phyloP scores from a whole-genome alignment of 176 grass and related monocot species.

The Carex pumila region DNA sequence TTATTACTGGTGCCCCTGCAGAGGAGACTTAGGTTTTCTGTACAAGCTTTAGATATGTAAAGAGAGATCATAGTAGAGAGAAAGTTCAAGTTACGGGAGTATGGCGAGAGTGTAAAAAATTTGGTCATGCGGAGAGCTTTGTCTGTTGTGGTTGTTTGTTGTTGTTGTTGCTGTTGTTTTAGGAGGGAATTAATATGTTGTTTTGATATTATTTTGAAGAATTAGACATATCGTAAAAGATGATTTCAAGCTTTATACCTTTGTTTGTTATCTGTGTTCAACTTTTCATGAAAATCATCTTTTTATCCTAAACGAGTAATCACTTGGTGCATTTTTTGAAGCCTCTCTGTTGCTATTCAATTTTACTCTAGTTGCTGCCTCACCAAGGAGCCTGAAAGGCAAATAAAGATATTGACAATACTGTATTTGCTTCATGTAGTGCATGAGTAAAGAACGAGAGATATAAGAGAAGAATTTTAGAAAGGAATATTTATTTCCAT shows the following conservation, averaged over 20 bases:
- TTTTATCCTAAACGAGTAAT: too few relatives aligned
- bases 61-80: slow-evolving; percentile 40
- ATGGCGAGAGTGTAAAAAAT: slow-evolving; percentile 78
- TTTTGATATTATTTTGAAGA: slow-evolving; percentile 15
- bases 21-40: slow-evolving; percentile 57
- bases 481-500: too few relatives aligned
- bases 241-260: slow-evolving; percentile 14
- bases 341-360: neutral
- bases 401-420: too few relatives aligned
- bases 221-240: slow-evolving; percentile 16
- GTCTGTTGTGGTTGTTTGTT: slow-evolving; percentile 3
- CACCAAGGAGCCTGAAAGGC: too few relatives aligned
- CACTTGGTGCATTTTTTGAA: too few relatives aligned
- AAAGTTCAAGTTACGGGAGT: slow-evolving; percentile 42
- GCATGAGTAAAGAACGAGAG: too few relatives aligned
- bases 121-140: slow-evolving; percentile 21
- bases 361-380: too few relatives aligned
- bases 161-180: slow-evolving; percentile 1
- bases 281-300: neutral
- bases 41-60: slow-evolving; percentile 77
- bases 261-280: neutral
- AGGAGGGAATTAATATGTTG: slow-evolving; percentile 5
- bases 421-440: too few relatives aligned
- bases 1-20: slow-evolving; percentile 48
- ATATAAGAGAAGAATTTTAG: too few relatives aligned